Evolutionary conservation across 2,329 filamentous ascomycete genomes (phyloP).

Genomic region (Venturia asperata): DNA sequence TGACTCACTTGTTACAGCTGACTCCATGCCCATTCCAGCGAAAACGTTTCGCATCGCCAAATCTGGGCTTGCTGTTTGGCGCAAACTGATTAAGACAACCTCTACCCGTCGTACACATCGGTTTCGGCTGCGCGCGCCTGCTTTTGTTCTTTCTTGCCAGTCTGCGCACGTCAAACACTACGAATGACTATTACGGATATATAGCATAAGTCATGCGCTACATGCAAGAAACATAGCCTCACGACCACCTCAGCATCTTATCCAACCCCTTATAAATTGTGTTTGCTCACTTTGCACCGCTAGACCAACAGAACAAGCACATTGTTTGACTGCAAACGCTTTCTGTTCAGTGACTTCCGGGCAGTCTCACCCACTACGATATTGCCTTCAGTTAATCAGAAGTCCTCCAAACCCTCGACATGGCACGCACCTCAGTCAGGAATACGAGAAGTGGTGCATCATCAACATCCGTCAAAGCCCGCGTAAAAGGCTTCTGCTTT

Average conservation of each 20-base stretch:
- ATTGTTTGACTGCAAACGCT: constrained; percentile 6
- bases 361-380: background rate
- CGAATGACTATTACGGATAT: constrained; percentile 4
- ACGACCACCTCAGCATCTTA: background rate
- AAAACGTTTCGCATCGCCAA: background rate
- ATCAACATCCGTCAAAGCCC: background rate
- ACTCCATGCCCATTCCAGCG: background rate
- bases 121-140: constrained; percentile 1
- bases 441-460: background rate
- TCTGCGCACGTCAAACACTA: constrained; percentile 7
- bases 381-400: background rate
- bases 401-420: background rate
- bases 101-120: background rate
- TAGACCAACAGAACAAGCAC: background rate
- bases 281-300: constrained; percentile 1
- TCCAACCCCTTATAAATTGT: background rate
- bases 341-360: background rate
- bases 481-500: constrained; percentile 15
- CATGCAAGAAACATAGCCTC: constrained; percentile 1
- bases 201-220: constrained; percentile 8
- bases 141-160: constrained; percentile 1
- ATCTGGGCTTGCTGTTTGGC: background rate
- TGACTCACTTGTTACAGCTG: background rate
- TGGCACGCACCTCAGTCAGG: constrained; percentile 2
- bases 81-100: background rate